phyloP scores from a whole-genome alignment of 768 basidiomycete species.

The Mrakia frigida region DNA sequence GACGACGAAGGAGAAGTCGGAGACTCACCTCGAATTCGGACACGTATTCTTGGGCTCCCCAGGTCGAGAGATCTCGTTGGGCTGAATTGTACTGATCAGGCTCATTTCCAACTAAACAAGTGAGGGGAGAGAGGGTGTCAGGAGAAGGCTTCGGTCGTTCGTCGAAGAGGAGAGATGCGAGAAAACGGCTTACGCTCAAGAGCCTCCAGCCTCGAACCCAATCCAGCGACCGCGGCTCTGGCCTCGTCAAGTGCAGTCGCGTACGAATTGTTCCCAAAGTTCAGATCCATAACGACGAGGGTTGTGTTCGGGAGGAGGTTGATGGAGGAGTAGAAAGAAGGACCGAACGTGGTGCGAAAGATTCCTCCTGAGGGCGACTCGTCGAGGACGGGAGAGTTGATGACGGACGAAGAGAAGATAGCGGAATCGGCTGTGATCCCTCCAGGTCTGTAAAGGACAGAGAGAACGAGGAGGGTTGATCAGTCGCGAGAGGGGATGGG shows the following conservation, averaged over 20 bases:
- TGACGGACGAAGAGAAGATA: conserved; percentile 17
- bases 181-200: conserved; percentile 38
- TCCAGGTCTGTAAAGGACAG: conserved; percentile 37
- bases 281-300: conserved; percentile 39
- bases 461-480: neutral
- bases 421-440: conserved; percentile 40
- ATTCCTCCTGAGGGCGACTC: conserved; percentile 41
- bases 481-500: neutral
- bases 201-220: conserved; percentile 39
- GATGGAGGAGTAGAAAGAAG: conserved; percentile 39
- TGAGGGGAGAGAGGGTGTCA: conserved; percentile 13
- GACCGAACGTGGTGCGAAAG: conserved; percentile 41
- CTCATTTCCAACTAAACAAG: conserved; percentile 41
- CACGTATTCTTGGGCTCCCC: conserved; percentile 1
- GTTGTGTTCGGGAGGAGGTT: conserved; percentile 39
- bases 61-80: conserved; percentile 5
- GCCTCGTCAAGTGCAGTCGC: conserved; percentile 39
- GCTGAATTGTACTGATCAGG: conserved; percentile 23
- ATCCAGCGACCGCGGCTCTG: conserved; percentile 36
- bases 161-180: neutral
- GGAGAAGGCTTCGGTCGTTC: neutral
- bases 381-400: conserved; percentile 21
- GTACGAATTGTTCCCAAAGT: conserved; percentile 43
- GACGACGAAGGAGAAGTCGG: too few species aligned
- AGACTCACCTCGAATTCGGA: conserved; percentile 3